phyloP scores from a whole-genome alignment of 768 basidiomycete genomes.

The Boletales sp. region DNA sequence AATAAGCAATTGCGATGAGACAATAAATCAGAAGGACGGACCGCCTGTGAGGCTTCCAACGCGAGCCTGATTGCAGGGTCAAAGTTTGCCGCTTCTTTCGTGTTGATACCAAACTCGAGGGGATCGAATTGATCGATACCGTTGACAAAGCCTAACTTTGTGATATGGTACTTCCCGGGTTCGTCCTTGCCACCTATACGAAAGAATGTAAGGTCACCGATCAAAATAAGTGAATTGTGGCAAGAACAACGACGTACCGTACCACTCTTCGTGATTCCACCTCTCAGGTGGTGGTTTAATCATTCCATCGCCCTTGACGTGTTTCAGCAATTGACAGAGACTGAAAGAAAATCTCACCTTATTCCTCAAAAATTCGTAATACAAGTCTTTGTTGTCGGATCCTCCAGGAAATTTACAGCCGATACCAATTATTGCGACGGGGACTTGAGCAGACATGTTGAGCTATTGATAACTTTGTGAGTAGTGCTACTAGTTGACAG shows the following conservation, averaged over 20 bases:
- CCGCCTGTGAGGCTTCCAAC: constrained; percentile 30
- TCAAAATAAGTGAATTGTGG: background rate
- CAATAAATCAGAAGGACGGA: background rate
- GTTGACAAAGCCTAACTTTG: constrained; percentile 29
- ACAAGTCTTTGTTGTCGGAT: constrained; percentile 29
- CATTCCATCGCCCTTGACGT: constrained; percentile 30
- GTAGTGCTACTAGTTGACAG: background rate
- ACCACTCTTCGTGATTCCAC: constrained; percentile 31
- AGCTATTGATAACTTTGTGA: constrained; percentile 1
- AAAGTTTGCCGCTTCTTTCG: constrained; percentile 28
- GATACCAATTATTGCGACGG: constrained; percentile 29
- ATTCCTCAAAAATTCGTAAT: constrained; percentile 29
- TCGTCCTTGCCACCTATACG: constrained; percentile 27
- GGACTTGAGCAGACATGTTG: constrained; percentile 27
- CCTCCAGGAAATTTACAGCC: constrained; percentile 32
- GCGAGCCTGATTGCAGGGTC: constrained; percentile 31
- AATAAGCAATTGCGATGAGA: background rate
- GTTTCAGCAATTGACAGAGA: background rate
- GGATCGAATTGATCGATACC: constrained; percentile 32
- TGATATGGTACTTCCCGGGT: constrained; percentile 28
- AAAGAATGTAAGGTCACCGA: background rate
- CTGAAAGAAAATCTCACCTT: constrained; percentile 13
- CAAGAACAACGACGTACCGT: constrained; percentile 18
- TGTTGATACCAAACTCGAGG: constrained; percentile 32
- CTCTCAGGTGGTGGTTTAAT: constrained; percentile 21